A percentile compares a stretch with the other conserved stretches of the same genome.
phyloP scores from a whole-genome alignment of 805 yeast species.

The Kurtzmaniella cleridarum region DNA sequence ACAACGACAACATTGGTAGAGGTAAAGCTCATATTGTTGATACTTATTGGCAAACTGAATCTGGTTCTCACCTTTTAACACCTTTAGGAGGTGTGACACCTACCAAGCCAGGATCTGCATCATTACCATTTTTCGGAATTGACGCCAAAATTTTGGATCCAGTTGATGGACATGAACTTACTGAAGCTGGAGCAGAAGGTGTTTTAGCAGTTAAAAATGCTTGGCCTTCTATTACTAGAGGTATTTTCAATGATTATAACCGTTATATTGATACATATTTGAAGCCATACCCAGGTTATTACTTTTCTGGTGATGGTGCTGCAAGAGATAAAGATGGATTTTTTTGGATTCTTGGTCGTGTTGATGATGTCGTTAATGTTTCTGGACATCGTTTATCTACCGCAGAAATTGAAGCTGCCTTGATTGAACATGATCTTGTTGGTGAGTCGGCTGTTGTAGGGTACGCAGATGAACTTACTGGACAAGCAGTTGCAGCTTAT shows the following conservation, averaged over 20 bases:
- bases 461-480: conserved; percentile 75
- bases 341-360: conserved; percentile 83
- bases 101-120: conserved; percentile 81
- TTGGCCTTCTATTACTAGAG: conserved; percentile 86
- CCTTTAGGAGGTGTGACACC: conserved; percentile 74
- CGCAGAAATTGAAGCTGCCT: conserved; percentile 81
- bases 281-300: conserved; percentile 75
- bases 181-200: conserved; percentile 73
- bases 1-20: conserved; percentile 65
- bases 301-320: conserved; percentile 89
- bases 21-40: conserved; percentile 69
- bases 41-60: conserved; percentile 88
- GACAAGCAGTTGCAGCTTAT: conserved; percentile 81
- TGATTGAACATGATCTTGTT: conserved; percentile 64
- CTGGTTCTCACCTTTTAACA: conserved; percentile 74
- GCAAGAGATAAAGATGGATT: conserved; percentile 81
- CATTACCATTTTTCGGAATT: conserved; percentile 80
- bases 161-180: conserved; percentile 61
- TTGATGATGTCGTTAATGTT: conserved; percentile 84
- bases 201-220: conserved; percentile 65
- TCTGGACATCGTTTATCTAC: conserved; percentile 86
- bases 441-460: conserved; percentile 85
- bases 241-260: conserved; percentile 72
- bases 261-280: conserved; percentile 77
- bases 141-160: conserved; percentile 72